Percentiles rank a stretch among this genome's conserved stretches.
Conservation (phyloP, 2,329 filamentous ascomycete genomes). For the Phaeophleospora eucalypticola region DNA sequence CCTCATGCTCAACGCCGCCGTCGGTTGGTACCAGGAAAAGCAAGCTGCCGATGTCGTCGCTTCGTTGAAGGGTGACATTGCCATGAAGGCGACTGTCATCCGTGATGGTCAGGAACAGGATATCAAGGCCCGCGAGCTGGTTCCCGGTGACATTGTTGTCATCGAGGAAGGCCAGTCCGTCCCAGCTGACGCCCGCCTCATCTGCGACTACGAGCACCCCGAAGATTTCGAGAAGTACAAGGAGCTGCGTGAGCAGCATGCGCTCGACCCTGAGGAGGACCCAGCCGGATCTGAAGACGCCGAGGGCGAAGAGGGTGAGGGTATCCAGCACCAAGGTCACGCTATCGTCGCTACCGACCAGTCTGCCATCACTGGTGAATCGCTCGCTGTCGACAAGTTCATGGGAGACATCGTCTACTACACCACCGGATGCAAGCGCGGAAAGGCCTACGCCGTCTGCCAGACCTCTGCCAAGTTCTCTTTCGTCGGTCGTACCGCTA, state of each 20-base stretch:
- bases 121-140: slow-evolving; percentile 69
- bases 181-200: slow-evolving; percentile 65
- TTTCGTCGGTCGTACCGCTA: slow-evolving; percentile 72
- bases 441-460: slow-evolving; percentile 68
- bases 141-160: slow-evolving; percentile 71
- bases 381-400: slow-evolving; percentile 73
- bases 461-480: slow-evolving; percentile 65
- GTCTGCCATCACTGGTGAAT: slow-evolving; percentile 77
- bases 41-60: slow-evolving; percentile 74
- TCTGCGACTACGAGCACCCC: slow-evolving; percentile 67
- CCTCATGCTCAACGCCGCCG: slow-evolving; percentile 67
- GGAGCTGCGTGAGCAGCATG: slow-evolving; percentile 55
- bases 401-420: slow-evolving; percentile 74
- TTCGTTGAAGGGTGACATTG: slow-evolving; percentile 71
- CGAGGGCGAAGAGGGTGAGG: slow-evolving; percentile 55
- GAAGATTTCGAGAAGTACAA: slow-evolving; percentile 65
- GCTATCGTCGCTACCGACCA: slow-evolving; percentile 70
- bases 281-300: slow-evolving; percentile 58
- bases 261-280: slow-evolving; percentile 54
- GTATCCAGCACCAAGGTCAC: slow-evolving; percentile 60
- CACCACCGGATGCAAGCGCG: slow-evolving; percentile 77
- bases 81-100: slow-evolving; percentile 66
- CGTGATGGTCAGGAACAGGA: slow-evolving; percentile 64
- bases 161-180: slow-evolving; percentile 69
- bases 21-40: slow-evolving; percentile 80